Percentiles rank a stretch among this genome's conserved stretches.
Evolutionary conservation across 345 rosid genomes (phyloP).

Genomic region (Pelargonium nanum): DNA sequence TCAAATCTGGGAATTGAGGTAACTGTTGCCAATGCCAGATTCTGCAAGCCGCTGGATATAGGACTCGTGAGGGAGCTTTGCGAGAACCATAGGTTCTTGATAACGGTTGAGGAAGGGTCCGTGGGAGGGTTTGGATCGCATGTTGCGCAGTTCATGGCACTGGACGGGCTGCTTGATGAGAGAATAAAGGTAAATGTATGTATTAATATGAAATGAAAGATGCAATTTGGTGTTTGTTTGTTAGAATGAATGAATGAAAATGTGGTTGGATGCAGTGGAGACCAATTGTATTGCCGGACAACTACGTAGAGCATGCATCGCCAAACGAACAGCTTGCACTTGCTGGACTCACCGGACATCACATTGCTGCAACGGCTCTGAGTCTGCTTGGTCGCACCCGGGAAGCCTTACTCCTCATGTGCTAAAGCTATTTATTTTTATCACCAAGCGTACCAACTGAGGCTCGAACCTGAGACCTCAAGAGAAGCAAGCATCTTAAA

Average conservation of each 20-base stretch:
- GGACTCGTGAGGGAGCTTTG: slow-evolving; percentile 67
- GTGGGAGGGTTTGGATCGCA: slow-evolving; percentile 90
- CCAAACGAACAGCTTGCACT: slow-evolving; percentile 61
- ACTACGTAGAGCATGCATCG: slow-evolving; percentile 61
- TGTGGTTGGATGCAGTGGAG: slow-evolving; percentile 55
- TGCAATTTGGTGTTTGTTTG: too few relatives aligned
- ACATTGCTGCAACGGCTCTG: slow-evolving; percentile 78
- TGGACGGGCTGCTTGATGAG: slow-evolving; percentile 83
- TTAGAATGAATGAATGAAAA: too few relatives aligned
- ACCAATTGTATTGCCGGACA: slow-evolving; percentile 78
- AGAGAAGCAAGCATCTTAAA: too few relatives aligned
- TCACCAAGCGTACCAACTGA: too few relatives aligned
- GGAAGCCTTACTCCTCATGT: slow-evolving; percentile 77
- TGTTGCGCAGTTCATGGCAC: slow-evolving; percentile 80
- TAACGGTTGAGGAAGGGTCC: slow-evolving; percentile 89
- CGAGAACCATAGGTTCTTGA: slow-evolving; percentile 48
- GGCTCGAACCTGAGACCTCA: too few relatives aligned
- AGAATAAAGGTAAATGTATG: slow-evolving; percentile 41
- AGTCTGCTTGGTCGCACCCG: slow-evolving; percentile 76
- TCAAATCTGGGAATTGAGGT: slow-evolving; percentile 68
- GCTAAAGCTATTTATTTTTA: too few relatives aligned
- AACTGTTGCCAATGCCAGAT: slow-evolving; percentile 89
- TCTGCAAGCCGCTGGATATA: slow-evolving; percentile 88
- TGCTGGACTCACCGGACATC: slow-evolving; percentile 84
- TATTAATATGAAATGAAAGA: not conserved